These are phyloP conservation scores for Hysterium pulicare DNA, from an alignment of 2,329 filamentous ascomycete genomes.

Conservation along the genomic window DNA sequence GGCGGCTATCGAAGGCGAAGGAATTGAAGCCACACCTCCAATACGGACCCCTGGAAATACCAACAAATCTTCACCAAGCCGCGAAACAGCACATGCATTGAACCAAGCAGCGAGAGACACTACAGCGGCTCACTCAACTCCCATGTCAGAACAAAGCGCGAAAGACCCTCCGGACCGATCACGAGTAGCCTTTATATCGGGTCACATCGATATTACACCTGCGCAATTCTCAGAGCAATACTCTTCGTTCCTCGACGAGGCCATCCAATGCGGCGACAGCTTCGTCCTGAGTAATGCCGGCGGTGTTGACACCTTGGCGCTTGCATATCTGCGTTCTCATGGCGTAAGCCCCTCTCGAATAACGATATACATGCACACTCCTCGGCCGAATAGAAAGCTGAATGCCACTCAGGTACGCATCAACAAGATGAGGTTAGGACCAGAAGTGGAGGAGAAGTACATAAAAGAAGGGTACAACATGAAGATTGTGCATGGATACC, in stretches of 20 bases:
- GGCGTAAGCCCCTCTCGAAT: constrained; percentile 5
- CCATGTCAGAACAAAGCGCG: neutral
- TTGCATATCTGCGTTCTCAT: constrained; percentile 7
- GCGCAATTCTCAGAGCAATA: constrained; percentile 7
- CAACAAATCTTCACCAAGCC: no score
- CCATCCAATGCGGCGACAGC: constrained; percentile 7
- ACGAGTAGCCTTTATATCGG: constrained; percentile 9
- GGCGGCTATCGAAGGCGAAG: constrained; percentile 1
- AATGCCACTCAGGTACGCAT: constrained; percentile 10
- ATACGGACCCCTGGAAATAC: neutral
- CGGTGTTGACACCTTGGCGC: constrained; percentile 8
- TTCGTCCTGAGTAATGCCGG: constrained; percentile 5
- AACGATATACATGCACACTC: constrained; percentile 8
- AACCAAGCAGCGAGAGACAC: neutral
- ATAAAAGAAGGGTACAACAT: constrained; percentile 10
- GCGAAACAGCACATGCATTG: neutral
- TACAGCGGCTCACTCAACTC: neutral
- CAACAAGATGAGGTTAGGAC: constrained; percentile 6
- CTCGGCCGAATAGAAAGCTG: constrained; percentile 5
- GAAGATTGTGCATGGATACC: constrained; percentile 7
- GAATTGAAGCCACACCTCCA: neutral
- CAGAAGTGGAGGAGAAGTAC: constrained; percentile 6
- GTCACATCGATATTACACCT: constrained; percentile 12
- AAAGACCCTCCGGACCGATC: neutral
- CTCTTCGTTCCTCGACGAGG: constrained; percentile 5